phyloP scores from a whole-genome alignment of 345 rosid species.

The Linum trigynum region DNA sequence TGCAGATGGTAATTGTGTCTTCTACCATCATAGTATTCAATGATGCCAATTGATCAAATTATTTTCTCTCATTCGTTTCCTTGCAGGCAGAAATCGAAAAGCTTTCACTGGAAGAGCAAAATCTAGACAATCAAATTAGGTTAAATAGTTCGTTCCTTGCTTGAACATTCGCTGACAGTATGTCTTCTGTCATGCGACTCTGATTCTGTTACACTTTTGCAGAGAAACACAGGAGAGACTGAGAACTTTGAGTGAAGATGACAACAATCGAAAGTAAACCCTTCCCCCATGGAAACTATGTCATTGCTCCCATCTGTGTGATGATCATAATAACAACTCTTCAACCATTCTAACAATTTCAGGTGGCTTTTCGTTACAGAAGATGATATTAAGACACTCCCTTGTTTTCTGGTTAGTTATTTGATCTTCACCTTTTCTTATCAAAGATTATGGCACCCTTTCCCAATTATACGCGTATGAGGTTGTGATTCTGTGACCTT shows the following conservation, averaged over 20 bases:
- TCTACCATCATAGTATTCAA: background rate
- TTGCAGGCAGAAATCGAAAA: constrained; percentile 73
- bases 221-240: constrained; percentile 77
- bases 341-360: constrained; percentile 19
- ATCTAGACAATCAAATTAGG: constrained; percentile 80
- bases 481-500: constrained; percentile 15
- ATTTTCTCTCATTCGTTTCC: constrained; percentile 14
- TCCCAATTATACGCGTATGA: background rate
- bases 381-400: constrained; percentile 78
- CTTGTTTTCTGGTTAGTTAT: constrained; percentile 58
- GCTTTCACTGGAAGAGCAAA: constrained; percentile 56
- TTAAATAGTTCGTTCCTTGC: constrained; percentile 24
- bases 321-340: constrained; percentile 5
- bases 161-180: constrained; percentile 11
- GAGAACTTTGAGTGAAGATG: constrained; percentile 69
- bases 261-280: constrained; percentile 61
- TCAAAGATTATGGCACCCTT: constrained; percentile 1
- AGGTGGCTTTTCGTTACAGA: constrained; percentile 93
- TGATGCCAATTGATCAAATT: background rate
- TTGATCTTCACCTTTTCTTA: constrained; percentile 2
- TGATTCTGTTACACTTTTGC: constrained; percentile 31
- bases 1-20: background rate
- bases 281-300: constrained; percentile 4
- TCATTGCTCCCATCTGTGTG: constrained; percentile 3
- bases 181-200: constrained; percentile 20